Percentiles rank a stretch among this genome's conserved stretches.
These are phyloP conservation scores for Mortierella sp. DNA, from an alignment of 371 early-diverging fungal species.

Conservation along the genomic window DNA sequence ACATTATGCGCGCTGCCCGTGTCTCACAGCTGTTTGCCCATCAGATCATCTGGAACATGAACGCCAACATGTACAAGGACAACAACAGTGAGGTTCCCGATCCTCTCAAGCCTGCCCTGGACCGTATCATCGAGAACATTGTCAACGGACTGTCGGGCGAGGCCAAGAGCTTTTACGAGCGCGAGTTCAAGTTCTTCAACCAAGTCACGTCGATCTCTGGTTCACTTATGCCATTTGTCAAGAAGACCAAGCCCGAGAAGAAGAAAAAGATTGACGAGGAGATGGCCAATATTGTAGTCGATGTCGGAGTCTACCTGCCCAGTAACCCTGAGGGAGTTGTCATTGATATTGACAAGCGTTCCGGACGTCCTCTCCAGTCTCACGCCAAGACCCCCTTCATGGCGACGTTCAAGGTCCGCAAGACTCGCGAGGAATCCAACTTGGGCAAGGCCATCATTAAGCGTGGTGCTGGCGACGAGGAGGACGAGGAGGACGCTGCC, in stretches of 20 bases:
- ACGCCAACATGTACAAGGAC: constrained; percentile 97
- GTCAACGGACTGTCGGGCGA: constrained; percentile 83
- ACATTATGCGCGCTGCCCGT: constrained; percentile 92
- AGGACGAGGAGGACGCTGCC: constrained; percentile 48
- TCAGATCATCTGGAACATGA: constrained; percentile 99
- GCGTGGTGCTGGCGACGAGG: constrained; percentile 46
- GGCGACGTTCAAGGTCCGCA: constrained; percentile 97
- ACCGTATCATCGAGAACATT: constrained; percentile 87
- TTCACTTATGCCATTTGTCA: constrained; percentile 95
- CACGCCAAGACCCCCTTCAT: constrained; percentile 99
- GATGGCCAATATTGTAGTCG: constrained; percentile 94
- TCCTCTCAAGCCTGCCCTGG: constrained; percentile 90
- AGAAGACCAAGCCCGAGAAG: constrained; percentile 95
- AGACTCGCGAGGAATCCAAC: constrained; percentile 64
- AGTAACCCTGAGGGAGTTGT: constrained; percentile 97
- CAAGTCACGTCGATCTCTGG: constrained; percentile 98
- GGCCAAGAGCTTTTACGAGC: constrained; percentile 92
- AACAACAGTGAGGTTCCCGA: constrained; percentile 81
- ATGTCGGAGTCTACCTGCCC: constrained; percentile 98
- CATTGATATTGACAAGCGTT: constrained; percentile 95
- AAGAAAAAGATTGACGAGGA: constrained; percentile 98
- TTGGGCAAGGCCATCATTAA: constrained; percentile 68
- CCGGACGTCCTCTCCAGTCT: constrained; percentile 97
- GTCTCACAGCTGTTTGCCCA: constrained; percentile 97
- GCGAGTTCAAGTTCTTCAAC: constrained; percentile 96